A percentile compares a stretch with the other conserved stretches of the same genome.
phyloP scores from a whole-genome alignment of 1,284 basidiomycete species.

The Malassezia psittaci region DNA sequence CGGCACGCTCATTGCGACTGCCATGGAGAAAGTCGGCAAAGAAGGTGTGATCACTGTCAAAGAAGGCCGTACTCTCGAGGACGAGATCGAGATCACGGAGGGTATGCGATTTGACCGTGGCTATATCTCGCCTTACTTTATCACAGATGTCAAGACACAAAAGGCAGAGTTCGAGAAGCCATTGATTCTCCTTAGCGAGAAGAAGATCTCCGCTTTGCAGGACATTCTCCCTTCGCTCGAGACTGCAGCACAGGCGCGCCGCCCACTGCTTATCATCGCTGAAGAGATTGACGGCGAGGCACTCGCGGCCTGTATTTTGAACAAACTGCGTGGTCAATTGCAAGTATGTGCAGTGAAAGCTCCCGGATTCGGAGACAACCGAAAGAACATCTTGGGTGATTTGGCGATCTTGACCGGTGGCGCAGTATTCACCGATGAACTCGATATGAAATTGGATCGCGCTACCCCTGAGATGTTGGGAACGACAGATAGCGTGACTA shows the following conservation, averaged over 20 bases:
- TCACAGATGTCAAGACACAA: conserved; percentile 95
- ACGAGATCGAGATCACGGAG: conserved; percentile 97
- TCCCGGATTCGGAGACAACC: conserved; percentile 97
- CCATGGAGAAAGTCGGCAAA: conserved; percentile 99
- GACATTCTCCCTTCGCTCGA: conserved; percentile 93
- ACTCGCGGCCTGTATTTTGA: conserved; percentile 89
- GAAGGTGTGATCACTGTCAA: conserved; percentile 99
- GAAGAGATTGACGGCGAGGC: conserved; percentile 97
- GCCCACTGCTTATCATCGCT: conserved; percentile 88
- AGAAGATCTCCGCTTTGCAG: conserved; percentile 91
- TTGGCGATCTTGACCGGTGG: conserved; percentile 93
- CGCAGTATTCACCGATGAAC: conserved; percentile 93
- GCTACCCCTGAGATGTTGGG: conserved; percentile 83
- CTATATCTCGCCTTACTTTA: conserved; percentile 96
- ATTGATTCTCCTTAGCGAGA: conserved; percentile 81
- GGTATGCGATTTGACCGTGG: conserved; percentile 99
- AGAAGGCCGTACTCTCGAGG: conserved; percentile 92
- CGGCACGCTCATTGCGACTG: conserved; percentile 92
- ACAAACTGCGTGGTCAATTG: conserved; percentile 95
- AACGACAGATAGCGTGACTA: conserved; percentile 77
- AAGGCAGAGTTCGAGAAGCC: conserved; percentile 97
- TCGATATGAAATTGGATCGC: conserved; percentile 93
- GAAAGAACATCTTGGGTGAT: conserved; percentile 93
- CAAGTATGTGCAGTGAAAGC: conserved; percentile 89
- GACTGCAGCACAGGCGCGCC: conserved; percentile 75